Evolutionary conservation across 208 protist genomes (phyloP).

Genomic region (Acanthamoeba sp.): DNA sequence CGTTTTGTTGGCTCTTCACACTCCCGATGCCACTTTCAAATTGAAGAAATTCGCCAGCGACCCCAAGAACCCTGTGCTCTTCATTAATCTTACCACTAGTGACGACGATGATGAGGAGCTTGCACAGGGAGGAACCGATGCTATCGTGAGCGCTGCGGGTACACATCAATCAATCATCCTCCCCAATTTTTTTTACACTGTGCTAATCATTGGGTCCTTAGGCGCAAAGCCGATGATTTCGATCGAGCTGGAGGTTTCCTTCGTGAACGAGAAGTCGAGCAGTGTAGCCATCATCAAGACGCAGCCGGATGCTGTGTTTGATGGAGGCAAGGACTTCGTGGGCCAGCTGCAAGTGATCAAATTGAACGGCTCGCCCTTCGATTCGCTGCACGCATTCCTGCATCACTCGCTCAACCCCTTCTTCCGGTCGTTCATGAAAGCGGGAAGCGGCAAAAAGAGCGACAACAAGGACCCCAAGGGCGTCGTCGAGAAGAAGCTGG

Average conservation of each 20-base stretch:
- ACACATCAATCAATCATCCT: background rate
- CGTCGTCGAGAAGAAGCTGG: slow-evolving; percentile 85
- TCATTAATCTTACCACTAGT: background rate
- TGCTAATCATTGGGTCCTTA: background rate
- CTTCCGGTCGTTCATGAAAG: slow-evolving; percentile 81
- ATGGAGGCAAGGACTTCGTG: slow-evolving; percentile 27
- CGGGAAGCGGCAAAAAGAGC: background rate
- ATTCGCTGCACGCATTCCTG: slow-evolving; percentile 85
- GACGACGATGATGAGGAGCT: background rate
- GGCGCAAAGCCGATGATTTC: background rate
- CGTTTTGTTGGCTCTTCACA: background rate
- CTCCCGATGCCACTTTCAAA: slow-evolving; percentile 62
- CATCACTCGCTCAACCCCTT: slow-evolving; percentile 86
- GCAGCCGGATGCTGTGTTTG: slow-evolving; percentile 38
- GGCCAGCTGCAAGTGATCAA: slow-evolving; percentile 84
- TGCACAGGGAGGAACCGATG: background rate
- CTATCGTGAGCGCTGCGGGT: background rate
- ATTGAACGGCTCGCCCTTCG: slow-evolving; percentile 85
- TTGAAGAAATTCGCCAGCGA: slow-evolving; percentile 53
- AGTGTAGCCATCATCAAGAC: slow-evolving; percentile 61
- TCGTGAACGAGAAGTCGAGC: slow-evolving; percentile 40
- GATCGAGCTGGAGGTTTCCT: slow-evolving; percentile 63
- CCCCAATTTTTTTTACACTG: background rate
- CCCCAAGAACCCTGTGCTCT: slow-evolving; percentile 42
- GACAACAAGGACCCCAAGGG: slow-evolving; percentile 33